phyloP scores from a whole-genome alignment of 768 basidiomycete genomes.

The Auriscalpium microsporum region DNA sequence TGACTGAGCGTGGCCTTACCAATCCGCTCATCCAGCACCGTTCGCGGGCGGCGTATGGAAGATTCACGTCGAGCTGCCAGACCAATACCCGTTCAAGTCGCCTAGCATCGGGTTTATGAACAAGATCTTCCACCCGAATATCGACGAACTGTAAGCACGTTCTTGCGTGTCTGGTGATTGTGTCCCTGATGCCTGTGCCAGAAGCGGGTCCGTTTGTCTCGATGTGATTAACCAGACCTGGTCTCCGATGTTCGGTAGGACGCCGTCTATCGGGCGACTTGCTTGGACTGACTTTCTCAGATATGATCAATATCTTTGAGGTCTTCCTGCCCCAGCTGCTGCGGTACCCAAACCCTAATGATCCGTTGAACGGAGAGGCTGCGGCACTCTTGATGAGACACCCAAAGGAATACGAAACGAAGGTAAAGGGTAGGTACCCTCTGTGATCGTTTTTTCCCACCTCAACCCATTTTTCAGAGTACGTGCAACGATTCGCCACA shows the following conservation, averaged over 20 bases:
- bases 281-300: constrained; percentile 30
- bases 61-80: constrained; percentile 97
- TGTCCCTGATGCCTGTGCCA: constrained; percentile 24
- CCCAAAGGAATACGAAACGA: constrained; percentile 89
- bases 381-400: constrained; percentile 96
- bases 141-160: constrained; percentile 78
- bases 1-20: background rate
- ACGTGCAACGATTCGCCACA: constrained; percentile 91
- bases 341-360: constrained; percentile 96
- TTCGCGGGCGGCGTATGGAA: constrained; percentile 99
- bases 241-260: constrained; percentile 99
- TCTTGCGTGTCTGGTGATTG: constrained; percentile 7
- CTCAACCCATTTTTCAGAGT: constrained; percentile 45
- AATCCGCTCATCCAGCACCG: constrained; percentile 50
- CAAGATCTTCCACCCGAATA: constrained; percentile 99
- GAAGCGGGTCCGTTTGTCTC: constrained; percentile 95
- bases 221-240: constrained; percentile 99
- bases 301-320: constrained; percentile 99
- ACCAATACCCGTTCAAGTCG: constrained; percentile 98
- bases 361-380: constrained; percentile 96
- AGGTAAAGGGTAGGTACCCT: constrained; percentile 69
- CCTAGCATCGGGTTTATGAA: constrained; percentile 99
- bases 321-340: constrained; percentile 94
- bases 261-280: background rate
- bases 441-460: background rate